Base-by-base conservation (phyloP, 768 basidiomycete genomes). In the Phanerochaete sordida region DNA sequence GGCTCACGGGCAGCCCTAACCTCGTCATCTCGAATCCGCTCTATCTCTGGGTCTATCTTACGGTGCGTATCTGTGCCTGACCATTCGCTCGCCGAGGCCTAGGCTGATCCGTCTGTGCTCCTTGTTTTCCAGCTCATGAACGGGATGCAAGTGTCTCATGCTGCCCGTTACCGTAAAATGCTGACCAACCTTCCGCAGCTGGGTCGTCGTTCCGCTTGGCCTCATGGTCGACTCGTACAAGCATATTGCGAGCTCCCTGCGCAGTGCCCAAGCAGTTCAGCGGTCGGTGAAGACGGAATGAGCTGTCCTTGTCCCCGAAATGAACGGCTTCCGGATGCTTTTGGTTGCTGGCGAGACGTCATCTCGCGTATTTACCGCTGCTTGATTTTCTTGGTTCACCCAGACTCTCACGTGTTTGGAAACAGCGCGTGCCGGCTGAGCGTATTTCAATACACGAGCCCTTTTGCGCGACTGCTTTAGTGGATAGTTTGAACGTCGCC, bases 221-320 rank as follows among this genome's bases (percentile, higher is more conserved):
- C 77, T 94, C 60, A 88, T 95, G 87, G 75, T 77, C 64, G 87
- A 93, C 67, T 91, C 92, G 0, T 94, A 91, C 62, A 75, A 75
- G 3, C 81, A 87, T 61, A 90, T 94, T 57, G 81, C 87, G 16
- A 72, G 75, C 43, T 76, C 86, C 9, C 75, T 93, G 62, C 84
- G 88, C 24, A 28, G 57, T 7, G 46, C 60, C 2, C 72, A 73
- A 30, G 63, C 63, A 0, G 31, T 23, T 19, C 59, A 65, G 3
- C 53, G 53, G 24, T 31, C 35, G 12, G 37, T 24, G 8, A 54
- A 54, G 35, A 9, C 53, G n/a, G 16, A 54, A 23, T 54, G n/a
- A 54, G n/a, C n/a, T n/a, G n/a, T n/a, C n/a, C n/a, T n/a, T n/a
- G n/a, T n/a, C n/a, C n/a, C n/a, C n/a, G n/a, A n/a, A n/a, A n/a